Percentiles rank a stretch among this genome's conserved stretches.
phyloP scores from a whole-genome alignment of 805 yeast genomes.

The Metschnikowia arizonensis region DNA sequence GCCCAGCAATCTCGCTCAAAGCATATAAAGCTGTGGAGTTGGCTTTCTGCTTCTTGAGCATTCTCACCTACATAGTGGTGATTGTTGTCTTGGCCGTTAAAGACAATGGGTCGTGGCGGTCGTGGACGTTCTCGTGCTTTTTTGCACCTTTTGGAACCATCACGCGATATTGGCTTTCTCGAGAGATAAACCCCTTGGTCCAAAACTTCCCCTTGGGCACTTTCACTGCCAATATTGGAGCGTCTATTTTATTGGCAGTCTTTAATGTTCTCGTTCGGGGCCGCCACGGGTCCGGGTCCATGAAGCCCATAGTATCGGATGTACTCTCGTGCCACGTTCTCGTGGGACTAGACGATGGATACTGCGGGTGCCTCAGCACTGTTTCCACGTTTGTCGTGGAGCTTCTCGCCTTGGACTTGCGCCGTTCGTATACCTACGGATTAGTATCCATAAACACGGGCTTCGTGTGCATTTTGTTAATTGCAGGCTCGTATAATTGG shows the following conservation, averaged over 20 bases:
- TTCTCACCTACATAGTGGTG: conserved; percentile 25
- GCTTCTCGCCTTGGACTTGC: conserved; percentile 33
- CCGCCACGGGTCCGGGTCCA: conserved; percentile 16
- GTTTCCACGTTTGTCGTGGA: conserved; percentile 77
- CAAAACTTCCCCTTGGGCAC: conserved; percentile 54
- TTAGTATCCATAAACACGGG: conserved; percentile 42
- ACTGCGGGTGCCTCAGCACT: conserved; percentile 69
- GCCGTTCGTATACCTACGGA: conserved; percentile 49
- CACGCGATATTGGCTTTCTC: conserved; percentile 52
- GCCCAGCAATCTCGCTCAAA: conserved; percentile 17
- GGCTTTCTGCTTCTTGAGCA: conserved; percentile 21
- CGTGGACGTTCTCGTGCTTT: conserved; percentile 64
- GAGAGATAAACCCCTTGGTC: conserved; percentile 40
- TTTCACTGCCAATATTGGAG: conserved; percentile 46
- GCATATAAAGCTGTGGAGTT: conserved; percentile 22
- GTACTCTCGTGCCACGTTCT: conserved; percentile 47
- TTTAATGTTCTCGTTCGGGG: conserved; percentile 47
- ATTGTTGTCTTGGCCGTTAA: conserved; percentile 41
- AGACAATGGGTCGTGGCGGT: conserved; percentile 46
- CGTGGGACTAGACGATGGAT: conserved; percentile 57
- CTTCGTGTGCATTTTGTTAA: conserved; percentile 50
- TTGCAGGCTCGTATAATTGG: conserved; percentile 75
- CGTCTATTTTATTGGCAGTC: conserved; percentile 42
- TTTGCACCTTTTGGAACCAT: conserved; percentile 73
- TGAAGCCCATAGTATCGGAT: conserved; percentile 26